Evolutionary conservation across 805 yeast genomes (phyloP), one percentile per base, ranked within the genome.

Genomic region (Yarrowia sp.): DNA sequence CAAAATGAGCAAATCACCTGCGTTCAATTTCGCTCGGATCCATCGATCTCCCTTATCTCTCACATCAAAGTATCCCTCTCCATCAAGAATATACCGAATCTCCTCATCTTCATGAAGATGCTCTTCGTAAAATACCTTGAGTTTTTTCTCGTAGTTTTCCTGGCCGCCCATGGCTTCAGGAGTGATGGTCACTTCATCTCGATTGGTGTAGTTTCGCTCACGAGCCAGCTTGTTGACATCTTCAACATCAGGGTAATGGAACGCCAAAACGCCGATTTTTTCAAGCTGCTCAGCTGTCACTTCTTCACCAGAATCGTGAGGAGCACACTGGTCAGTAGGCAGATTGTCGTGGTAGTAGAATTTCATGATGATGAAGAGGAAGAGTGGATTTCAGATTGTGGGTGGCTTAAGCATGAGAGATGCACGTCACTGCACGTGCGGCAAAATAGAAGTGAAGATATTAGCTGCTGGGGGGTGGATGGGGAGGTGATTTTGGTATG

Each of bases 51-150:
- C 72, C 33, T 78, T 72, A 71, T 84, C 87, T 69, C 97, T 82
- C 8, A 93, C 90, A 72, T 93, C 98, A 72, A 93, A 93, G 76
- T 83, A 93, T 0, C 99, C 98, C 65, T 86, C 88, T 10, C 99
- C 99, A 32, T 88, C 96, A 17, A 88, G 72, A 63, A 92, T 85
- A 76, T 92, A 93, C 69, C 99, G 80, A 73, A 93, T 93, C 78
- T 93, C 99, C 77, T 93, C 99, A 74, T 93, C 99, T 74, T 93
- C 98, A 74, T 93, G 99, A 64, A 91, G 80, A 75, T 93, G 99
- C 73, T 93, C 97, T 53, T 82, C 79, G 77, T 86, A 90, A 75
- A 92, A 92, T 47, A 77, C 81, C 68, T 83, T 79, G 75, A 93
- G 80, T 74, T 91, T 90, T 60, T 78, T 79, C 68, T 84, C 80